Base-by-base conservation (phyloP, 257 asterid genomes). In the Vinca minor region DNA sequence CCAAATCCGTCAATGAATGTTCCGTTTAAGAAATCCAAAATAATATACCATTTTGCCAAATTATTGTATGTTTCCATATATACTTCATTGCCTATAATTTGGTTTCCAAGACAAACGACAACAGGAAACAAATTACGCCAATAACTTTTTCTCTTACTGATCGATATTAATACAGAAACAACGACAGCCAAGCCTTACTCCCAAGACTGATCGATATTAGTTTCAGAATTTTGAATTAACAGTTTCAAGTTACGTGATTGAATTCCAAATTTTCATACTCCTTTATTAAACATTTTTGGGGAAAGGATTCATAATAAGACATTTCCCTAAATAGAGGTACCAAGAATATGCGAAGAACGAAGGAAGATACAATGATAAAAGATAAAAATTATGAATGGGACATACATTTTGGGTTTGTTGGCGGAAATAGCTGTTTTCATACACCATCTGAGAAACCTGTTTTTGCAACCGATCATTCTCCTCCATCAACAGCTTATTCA, bases 401-500 rank as follows among this genome's bases (percentile, higher is more conserved):
- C n/a, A 77, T 82, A 88, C 98, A 74, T 86, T 88, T 64, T 79
- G 96, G 58, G 81, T 75, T 48, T 86, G 88, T 68, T 85, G 96
- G 74, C 98, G 95, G 82, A 92, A 92, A 77, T 58, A 83, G 63
- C 87, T 76, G 70, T 88, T 88, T 85, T 92, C 95, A 65, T 83
- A 82, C 77, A 92, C 98, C 87, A 92, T 73, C 53, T 88, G 95
- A 0, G 98, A 88, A 36, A 92, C 96, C 79, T 92, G 98, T 64
- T 92, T 92, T 79, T 92, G 98, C 87, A 93, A 71, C 78, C 97
- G 80, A 76, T 89, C 98, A 52, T 93, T 93, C 67, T 93, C 98
- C 85, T 93, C 98, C 98, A 93, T 89, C 85, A 93, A 77, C 79
- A 93, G 73, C 87, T 89, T 93, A 56, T 89, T 93, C 97, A 93